Conservation (phyloP, 2,329 filamentous ascomycete genomes). For the Neofusicoccum cordaticola region DNA sequence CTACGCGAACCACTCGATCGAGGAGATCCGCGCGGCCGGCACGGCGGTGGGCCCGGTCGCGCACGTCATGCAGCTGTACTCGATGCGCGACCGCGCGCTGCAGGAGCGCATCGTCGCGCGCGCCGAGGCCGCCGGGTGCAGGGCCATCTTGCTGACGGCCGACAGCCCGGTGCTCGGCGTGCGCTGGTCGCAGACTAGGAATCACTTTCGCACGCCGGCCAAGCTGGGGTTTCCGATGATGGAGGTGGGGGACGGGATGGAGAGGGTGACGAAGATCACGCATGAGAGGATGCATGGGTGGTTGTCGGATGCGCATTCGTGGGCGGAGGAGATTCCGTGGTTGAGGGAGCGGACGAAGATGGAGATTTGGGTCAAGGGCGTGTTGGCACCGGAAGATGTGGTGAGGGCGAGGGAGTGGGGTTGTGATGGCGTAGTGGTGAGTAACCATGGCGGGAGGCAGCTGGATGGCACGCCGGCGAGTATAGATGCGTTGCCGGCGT, state of each 20-base stretch:
- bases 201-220: constrained; percentile 17
- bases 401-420: constrained; percentile 45
- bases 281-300: constrained; percentile 26
- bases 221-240: constrained; percentile 27
- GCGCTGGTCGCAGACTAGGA: background rate
- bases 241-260: constrained; percentile 15
- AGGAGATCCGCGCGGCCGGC: constrained; percentile 43
- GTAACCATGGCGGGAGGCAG: constrained; percentile 35
- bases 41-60: constrained; percentile 36
- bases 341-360: constrained; percentile 22
- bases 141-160: background rate
- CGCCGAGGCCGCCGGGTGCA: background rate
- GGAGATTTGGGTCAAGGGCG: constrained; percentile 38
- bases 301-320: constrained; percentile 28
- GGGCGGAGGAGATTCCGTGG: constrained; percentile 18
- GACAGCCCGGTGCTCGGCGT: background rate
- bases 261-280: constrained; percentile 24
- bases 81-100: constrained; percentile 50
- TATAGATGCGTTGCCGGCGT: constrained; percentile 43
- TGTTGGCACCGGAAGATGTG: constrained; percentile 52
- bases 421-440: constrained; percentile 44
- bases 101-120: constrained; percentile 19
- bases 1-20: constrained; percentile 40
- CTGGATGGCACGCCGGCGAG: constrained; percentile 24
- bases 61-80: constrained; percentile 44